Evolutionary conservation across 192 early-diverging fungal species (phyloP).

Genomic region (Backusella psychrophila): DNA sequence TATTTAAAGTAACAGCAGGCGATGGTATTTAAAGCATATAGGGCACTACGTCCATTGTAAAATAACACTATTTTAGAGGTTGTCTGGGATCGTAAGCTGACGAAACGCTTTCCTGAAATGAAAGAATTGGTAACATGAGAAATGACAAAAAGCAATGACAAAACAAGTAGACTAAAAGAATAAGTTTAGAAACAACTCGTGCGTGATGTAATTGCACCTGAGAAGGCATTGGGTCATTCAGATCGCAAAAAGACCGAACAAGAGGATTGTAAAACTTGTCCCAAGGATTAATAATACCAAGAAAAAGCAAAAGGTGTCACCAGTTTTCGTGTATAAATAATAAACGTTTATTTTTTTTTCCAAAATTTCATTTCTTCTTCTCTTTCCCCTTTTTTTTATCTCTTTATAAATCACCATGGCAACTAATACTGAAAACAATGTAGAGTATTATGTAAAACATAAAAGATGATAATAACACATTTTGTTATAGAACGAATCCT

Average conservation of each 20-base stretch:
- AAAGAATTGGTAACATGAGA: slow-evolving; percentile 54
- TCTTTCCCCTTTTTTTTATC: neutral
- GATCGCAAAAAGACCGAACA: slow-evolving; percentile 35
- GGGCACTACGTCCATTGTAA: neutral
- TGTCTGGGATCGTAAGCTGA: slow-evolving; percentile 65
- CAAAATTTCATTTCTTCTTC: neutral
- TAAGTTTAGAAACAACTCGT: slow-evolving; percentile 57
- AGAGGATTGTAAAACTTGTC: slow-evolving; percentile 18
- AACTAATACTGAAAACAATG: neutral
- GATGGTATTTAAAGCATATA: slow-evolving; percentile 38
- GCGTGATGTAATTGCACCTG: slow-evolving; percentile 60
- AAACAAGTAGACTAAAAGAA: neutral
- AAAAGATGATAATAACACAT: neutral
- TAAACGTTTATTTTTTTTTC: neutral
- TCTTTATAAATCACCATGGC: neutral
- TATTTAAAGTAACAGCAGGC: slow-evolving; percentile 48
- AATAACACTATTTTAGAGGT: slow-evolving; percentile 29
- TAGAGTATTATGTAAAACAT: neutral
- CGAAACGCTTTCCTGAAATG: slow-evolving; percentile 70
- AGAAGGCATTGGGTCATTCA: slow-evolving; percentile 66
- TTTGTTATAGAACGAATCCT: neutral
- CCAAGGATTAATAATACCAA: neutral
- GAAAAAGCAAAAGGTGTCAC: neutral
- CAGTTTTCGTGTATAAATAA: neutral
- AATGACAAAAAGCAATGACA: neutral